Percentiles rank a stretch among this genome's conserved stretches.
These are phyloP conservation scores for Xylaria palmicola DNA, from an alignment of 495 filamentous ascomycete species.

Conservation along the genomic window DNA sequence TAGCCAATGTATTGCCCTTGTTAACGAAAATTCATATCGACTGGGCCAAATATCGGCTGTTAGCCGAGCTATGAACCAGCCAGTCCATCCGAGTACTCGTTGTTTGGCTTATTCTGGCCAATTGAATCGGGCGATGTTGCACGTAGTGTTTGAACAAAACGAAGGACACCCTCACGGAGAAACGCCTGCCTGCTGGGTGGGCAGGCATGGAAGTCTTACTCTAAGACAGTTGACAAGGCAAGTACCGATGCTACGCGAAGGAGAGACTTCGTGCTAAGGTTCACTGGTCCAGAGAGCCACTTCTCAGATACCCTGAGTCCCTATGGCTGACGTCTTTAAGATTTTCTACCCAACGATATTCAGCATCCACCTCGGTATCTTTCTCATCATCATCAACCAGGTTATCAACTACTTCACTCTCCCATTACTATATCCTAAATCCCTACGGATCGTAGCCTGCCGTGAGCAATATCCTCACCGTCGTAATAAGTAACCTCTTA, in stretches of 20 bases:
- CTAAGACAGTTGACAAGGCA: conserved; percentile 7
- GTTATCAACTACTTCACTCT: not conserved
- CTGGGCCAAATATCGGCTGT: not conserved
- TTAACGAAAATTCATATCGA: not conserved
- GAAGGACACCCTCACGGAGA: not conserved
- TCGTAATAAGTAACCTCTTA: not conserved
- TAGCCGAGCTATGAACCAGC: not conserved
- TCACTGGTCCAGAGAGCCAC: not conserved
- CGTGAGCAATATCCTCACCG: not conserved
- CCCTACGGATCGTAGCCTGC: not conserved
- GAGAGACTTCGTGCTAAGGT: not conserved
- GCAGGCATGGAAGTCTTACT: conserved; percentile 5
- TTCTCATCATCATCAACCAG: not conserved
- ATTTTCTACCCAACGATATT: not conserved
- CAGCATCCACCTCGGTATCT: not conserved
- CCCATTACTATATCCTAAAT: not conserved
- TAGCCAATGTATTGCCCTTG: not conserved
- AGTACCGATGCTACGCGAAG: conserved; percentile 1
- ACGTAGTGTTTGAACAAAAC: not conserved
- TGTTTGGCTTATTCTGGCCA: not conserved
- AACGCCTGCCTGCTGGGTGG: not conserved
- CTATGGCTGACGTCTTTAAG: no score
- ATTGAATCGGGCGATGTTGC: not conserved
- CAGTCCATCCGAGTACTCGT: not conserved
- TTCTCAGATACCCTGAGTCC: not conserved